Evolutionary conservation across 306 rosid genomes (phyloP).

Genomic region (Vigna radiata): DNA sequence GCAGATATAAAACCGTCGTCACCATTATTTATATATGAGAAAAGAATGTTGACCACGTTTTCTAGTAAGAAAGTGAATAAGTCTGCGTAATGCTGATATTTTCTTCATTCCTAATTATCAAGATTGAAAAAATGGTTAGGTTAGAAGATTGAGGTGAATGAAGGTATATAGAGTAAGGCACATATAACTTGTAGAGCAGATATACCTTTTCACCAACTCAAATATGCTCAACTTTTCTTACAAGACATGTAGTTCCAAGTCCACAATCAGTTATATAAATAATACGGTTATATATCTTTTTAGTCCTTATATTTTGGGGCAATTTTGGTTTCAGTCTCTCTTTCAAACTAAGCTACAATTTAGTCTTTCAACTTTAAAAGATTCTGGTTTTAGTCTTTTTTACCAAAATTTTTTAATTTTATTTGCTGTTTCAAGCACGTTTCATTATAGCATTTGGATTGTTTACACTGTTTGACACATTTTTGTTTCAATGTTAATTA

Average conservation of each 20-base stretch:
- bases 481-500: no score
- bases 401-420: no score
- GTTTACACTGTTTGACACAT: no score
- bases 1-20: neutral
- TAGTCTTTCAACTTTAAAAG: no score
- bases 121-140: neutral
- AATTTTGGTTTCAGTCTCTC: no score
- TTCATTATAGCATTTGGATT: no score
- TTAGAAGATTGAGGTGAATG: neutral
- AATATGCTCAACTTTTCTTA: constrained; percentile 47
- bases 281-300: no score
- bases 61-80: neutral
- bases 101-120: neutral
- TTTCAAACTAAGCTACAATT: no score
- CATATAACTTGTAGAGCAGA: constrained; percentile 46
- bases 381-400: no score
- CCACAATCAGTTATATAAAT: neutral
- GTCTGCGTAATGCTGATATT: neutral
- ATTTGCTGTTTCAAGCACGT: no score
- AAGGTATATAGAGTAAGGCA: constrained; percentile 35
- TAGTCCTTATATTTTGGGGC: no score
- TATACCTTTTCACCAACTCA: constrained; percentile 36
- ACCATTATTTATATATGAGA: neutral
- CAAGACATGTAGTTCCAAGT: constrained; percentile 27
- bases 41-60: neutral